Evolutionary conservation across 2,329 filamentous ascomycete genomes (phyloP).

Genomic region (Didymella lethalis): DNA sequence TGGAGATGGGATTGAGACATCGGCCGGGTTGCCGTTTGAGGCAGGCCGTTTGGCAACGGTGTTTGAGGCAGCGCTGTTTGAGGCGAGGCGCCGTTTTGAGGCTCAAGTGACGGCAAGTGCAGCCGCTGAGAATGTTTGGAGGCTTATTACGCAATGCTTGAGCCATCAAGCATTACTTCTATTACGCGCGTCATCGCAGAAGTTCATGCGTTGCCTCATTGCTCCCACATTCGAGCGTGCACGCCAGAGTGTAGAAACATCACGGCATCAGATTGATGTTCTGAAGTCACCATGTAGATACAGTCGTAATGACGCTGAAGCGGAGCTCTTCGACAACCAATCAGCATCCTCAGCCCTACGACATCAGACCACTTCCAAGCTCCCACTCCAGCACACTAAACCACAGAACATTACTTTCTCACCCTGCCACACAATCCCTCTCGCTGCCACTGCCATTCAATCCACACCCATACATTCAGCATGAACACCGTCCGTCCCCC

Average conservation of each 20-base stretch:
- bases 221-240: background rate
- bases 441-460: no score
- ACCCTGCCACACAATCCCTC: no score
- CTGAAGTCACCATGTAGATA: background rate
- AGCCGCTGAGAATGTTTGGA: background rate
- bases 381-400: background rate
- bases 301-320: background rate
- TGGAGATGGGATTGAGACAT: slow-evolving; percentile 8
- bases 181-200: background rate
- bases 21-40: background rate
- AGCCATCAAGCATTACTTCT: background rate
- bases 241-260: background rate
- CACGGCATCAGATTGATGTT: no score
- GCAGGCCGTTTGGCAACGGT: background rate
- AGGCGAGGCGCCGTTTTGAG: slow-evolving; percentile 1
- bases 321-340: slow-evolving; percentile 6
- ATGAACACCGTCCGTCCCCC: slow-evolving; percentile 62
- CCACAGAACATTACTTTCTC: no score
- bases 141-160: slow-evolving; percentile 1
- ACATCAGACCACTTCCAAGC: slow-evolving; percentile 42
- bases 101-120: background rate
- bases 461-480: slow-evolving; percentile 10
- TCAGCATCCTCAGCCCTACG: slow-evolving; percentile 24
- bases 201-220: no score
- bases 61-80: no score